Conservation (phyloP, 331 rosid species). For the Malus hybrid region DNA sequence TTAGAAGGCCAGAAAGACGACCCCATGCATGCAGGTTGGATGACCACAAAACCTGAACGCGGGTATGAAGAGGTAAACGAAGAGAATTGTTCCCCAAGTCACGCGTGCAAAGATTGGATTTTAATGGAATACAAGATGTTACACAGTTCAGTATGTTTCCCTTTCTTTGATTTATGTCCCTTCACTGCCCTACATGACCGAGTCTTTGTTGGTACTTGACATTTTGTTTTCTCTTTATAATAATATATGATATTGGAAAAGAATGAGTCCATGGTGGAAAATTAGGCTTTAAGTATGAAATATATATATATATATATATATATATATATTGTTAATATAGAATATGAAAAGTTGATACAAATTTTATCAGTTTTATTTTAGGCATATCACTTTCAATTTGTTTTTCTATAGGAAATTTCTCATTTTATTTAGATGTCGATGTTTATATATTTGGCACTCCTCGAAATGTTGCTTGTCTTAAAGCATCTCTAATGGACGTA, state of each 20-base stretch:
- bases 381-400: background rate
- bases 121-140: background rate
- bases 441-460: background rate
- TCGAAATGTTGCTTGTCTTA: too few relatives aligned
- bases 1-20: background rate
- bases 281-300: too few relatives aligned
- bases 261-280: background rate
- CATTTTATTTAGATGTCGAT: background rate
- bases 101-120: conserved; percentile 4
- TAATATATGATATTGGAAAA: background rate
- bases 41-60: background rate
- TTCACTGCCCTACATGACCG: background rate
- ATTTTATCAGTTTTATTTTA: background rate
- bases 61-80: conserved; percentile 2
- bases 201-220: background rate
- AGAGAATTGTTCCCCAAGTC: background rate
- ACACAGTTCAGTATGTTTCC: background rate
- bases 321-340: too few relatives aligned
- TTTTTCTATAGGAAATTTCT: background rate
- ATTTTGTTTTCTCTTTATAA: background rate
- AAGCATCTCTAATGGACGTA: too few relatives aligned
- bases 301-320: too few relatives aligned
- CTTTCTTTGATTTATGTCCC: background rate
- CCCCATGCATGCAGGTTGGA: too few relatives aligned
- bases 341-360: background rate